Conservation (phyloP, 805 yeast species). For the Wickerhamiella kurtzmanii region DNA sequence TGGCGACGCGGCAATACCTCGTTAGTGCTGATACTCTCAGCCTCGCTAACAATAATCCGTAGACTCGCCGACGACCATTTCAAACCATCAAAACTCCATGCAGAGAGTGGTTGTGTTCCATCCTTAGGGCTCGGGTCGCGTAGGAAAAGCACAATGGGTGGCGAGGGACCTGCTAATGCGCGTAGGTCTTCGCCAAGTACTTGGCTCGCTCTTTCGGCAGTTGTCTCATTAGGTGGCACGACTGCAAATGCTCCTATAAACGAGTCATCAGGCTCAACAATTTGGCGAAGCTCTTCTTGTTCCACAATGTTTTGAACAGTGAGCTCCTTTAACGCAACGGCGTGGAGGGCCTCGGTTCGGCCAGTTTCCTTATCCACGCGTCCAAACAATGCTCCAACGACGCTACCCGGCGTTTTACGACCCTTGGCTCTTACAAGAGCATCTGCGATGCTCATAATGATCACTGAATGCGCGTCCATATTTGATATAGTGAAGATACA, state of each 20-base stretch:
- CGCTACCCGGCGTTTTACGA: not conserved
- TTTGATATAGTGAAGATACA: no score
- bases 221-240: no score
- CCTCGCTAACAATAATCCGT: not conserved
- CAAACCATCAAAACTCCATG: not conserved
- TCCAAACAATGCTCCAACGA: not conserved
- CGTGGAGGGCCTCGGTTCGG: not conserved
- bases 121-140: not conserved
- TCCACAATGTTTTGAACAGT: not conserved
- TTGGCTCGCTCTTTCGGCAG: no score
- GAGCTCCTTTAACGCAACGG: not conserved
- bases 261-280: not conserved
- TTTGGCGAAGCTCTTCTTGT: not conserved
- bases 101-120: not conserved
- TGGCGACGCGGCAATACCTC: not conserved
- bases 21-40: not conserved
- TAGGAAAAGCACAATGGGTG: no score
- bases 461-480: not conserved
- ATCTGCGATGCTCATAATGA: not conserved
- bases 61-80: not conserved
- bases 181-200: no score
- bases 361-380: not conserved
- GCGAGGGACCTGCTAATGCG: no score
- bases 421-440: not conserved
- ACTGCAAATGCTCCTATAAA: not conserved